phyloP scores from a whole-genome alignment of 106 monocot species.

The Xerophyta viscosa region DNA sequence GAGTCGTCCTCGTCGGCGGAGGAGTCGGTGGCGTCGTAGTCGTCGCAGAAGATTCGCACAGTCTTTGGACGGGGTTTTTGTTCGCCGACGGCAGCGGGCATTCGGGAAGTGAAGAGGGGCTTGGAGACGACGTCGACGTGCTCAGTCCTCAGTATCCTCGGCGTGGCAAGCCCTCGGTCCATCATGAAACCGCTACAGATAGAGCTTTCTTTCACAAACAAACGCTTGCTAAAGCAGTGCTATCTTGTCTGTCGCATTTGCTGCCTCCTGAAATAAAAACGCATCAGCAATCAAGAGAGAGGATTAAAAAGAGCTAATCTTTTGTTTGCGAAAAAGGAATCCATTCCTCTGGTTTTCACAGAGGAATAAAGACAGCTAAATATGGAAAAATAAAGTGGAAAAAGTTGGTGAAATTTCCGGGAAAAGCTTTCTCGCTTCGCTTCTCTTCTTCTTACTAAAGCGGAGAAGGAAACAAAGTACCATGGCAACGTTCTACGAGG shows the following conservation, averaged over 20 bases:
- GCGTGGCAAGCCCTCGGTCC: background rate
- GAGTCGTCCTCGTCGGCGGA: conserved; percentile 36
- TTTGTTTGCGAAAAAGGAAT: background rate
- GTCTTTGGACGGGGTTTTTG: conserved; percentile 6
- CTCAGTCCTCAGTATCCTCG: conserved; percentile 17
- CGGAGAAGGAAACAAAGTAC: background rate
- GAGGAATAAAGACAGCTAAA: conserved; percentile 4
- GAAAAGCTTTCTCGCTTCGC: conserved; percentile 1
- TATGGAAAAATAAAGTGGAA: background rate
- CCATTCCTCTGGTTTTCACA: background rate
- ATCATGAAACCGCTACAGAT: background rate
- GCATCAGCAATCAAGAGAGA: background rate
- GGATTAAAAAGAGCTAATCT: background rate
- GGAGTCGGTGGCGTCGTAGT: conserved; percentile 62
- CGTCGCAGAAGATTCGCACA: conserved; percentile 37
- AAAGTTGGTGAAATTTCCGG: conserved; percentile 15
- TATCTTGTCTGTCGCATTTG: background rate
- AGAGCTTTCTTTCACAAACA: no score
- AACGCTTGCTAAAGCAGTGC: no score
- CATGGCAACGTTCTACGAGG: no score
- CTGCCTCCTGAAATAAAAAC: background rate
- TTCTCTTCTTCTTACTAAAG: no score
- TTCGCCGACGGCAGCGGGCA: background rate
- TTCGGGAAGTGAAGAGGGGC: background rate
- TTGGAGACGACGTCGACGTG: conserved; percentile 36